A percentile compares a stretch with the other conserved stretches of the same genome.
Evolutionary conservation across 768 basidiomycete genomes (phyloP).

Genomic region (Rickenella mellea): DNA sequence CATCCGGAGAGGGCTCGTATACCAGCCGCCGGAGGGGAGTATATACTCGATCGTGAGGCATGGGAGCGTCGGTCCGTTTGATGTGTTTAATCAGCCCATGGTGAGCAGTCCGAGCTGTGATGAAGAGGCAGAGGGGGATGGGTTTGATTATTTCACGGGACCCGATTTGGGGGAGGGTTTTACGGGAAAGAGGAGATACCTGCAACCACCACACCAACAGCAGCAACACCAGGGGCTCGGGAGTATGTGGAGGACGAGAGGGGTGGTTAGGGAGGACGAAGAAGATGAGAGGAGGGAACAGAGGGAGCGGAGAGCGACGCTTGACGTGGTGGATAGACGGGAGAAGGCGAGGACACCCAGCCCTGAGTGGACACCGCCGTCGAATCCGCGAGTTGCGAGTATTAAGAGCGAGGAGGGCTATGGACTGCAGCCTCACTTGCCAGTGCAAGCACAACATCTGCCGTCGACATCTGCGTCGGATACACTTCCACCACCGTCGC

Average conservation of each 20-base stretch:
- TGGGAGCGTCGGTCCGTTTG: constrained; percentile 13
- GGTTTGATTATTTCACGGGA: constrained; percentile 52
- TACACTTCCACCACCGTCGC: background rate
- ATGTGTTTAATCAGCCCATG: constrained; percentile 10
- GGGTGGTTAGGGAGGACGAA: constrained; percentile 25
- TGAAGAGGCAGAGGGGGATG: constrained; percentile 31
- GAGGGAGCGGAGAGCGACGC: constrained; percentile 20
- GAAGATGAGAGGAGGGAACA: constrained; percentile 21
- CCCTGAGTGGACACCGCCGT: background rate
- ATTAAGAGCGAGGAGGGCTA: too few relatives aligned
- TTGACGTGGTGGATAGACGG: too few relatives aligned
- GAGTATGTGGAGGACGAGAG: constrained; percentile 12
- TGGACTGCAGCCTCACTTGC: too few relatives aligned
- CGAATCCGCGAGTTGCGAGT: background rate
- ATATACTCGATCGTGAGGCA: constrained; percentile 1
- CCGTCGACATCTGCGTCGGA: background rate
- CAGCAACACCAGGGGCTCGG: constrained; percentile 8
- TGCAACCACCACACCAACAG: constrained; percentile 7
- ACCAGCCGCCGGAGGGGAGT: background rate
- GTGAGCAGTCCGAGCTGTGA: constrained; percentile 20
- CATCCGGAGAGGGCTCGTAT: background rate
- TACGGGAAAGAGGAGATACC: constrained; percentile 11
- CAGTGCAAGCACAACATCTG: too few relatives aligned
- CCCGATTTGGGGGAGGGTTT: constrained; percentile 48
- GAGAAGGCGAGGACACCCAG: constrained; percentile 4